Base-by-base conservation (phyloP, 225 moss, liverwort and hornwort species). In the Anthoceros angustus region DNA sequence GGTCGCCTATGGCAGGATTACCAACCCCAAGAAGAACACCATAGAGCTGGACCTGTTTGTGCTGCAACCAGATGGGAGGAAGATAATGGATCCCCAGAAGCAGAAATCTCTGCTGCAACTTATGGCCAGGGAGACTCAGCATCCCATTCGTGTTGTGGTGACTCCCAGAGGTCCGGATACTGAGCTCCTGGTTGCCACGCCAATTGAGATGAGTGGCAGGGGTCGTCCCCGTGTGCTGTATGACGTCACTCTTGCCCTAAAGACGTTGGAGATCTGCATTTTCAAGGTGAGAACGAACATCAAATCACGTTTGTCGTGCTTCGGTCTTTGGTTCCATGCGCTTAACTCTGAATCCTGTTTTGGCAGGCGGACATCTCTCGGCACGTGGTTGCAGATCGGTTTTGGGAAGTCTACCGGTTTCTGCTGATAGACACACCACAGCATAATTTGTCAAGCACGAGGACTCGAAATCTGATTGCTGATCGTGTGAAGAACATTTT, bases 391-490 rank as follows among this genome's bases (percentile, higher is more conserved):
- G 66, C 16, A 12, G 41, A 66, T 25, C 66, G 41, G 23, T 43
- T 41, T 42, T 66, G 66, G 66, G 66, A 66, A 23, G 41, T 66
- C 12, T 66, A 66, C 16, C 66, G 66, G 15, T 66, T 66, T 42
- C 6, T 66, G 66, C 66, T 66, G 18, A 42, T 66, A 16, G 66
- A 66, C 41, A 66, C 23, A 41, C 40, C 66, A 42, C 40, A 66
- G 24, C 14, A 41, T 5, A 14, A 39, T 42, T 15, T 40, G 39
- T 5, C 39, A 1, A 66, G 39, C 43, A 39, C 18, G 3, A 39
- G 41, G 42, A 42, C 42, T 18, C 39, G 42, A 5, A 40, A 41
- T 41, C 41, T 66, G 39, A 40, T 66, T 66, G 66, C 39, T 18
- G 66, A 66, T 0, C 38, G 66, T 10, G 66, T 66, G 39, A 41